Conservation (phyloP, 2,329 filamentous ascomycete genomes). For the Cladophialophora psammophila region DNA sequence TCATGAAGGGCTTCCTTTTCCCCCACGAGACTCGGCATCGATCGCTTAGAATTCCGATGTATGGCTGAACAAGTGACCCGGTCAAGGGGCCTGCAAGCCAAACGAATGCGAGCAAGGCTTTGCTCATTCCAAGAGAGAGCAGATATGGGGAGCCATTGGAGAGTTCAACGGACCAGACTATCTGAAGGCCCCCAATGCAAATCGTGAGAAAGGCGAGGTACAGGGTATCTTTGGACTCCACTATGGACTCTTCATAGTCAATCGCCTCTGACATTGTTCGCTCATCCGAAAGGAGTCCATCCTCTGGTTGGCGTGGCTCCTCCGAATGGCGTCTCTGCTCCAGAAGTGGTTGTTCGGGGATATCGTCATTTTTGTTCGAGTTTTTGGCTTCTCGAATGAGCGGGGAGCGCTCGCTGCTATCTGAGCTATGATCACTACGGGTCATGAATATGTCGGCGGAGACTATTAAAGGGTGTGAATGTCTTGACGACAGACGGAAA, state of each 20-base stretch:
- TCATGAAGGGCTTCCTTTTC: conserved; percentile 82
- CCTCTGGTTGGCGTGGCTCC: conserved; percentile 13
- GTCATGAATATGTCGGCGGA: conserved; percentile 27
- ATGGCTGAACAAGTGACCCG: conserved; percentile 80
- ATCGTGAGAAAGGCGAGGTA: conserved; percentile 87
- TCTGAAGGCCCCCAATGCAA: conserved; percentile 85
- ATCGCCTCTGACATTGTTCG: conserved; percentile 27
- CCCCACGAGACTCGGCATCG: conserved; percentile 77
- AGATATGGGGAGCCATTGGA: conserved; percentile 90
- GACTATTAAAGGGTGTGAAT: neutral
- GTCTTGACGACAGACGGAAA: neutral
- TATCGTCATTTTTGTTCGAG: conserved; percentile 25
- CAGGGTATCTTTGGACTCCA: conserved; percentile 74
- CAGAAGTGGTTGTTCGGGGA: conserved; percentile 23
- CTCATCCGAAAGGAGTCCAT: conserved; percentile 7
- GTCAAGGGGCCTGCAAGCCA: conserved; percentile 85
- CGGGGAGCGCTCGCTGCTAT: conserved; percentile 39
- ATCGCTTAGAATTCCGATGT: conserved; percentile 82
- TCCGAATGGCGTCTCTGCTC: conserved; percentile 21
- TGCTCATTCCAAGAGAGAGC: conserved; percentile 80
- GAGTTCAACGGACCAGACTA: conserved; percentile 94
- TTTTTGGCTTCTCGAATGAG: conserved; percentile 33
- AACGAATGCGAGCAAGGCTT: conserved; percentile 80
- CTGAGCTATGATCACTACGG: conserved; percentile 31
- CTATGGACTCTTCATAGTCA: conserved; percentile 31